These are phyloP conservation scores for Adiantum capillusveneris DNA, from an alignment of 75 land plant species.

Conservation along the genomic window DNA sequence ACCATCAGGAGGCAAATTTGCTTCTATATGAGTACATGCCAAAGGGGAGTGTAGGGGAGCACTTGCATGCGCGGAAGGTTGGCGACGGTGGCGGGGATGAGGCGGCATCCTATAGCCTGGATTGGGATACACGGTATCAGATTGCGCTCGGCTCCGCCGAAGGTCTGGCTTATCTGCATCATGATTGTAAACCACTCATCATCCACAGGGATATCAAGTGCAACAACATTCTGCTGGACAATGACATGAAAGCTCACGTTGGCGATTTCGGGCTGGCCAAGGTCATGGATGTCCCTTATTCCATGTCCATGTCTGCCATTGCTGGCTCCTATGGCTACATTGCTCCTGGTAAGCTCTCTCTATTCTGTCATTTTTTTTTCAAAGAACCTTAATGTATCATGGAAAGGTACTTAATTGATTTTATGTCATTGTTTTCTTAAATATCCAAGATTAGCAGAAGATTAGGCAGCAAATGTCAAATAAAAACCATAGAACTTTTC, in stretches of 20 bases:
- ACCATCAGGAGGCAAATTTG: slow-evolving; percentile 40
- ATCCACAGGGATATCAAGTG: slow-evolving; percentile 70
- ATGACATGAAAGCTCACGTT: slow-evolving; percentile 51
- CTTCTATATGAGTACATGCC: slow-evolving; percentile 56
- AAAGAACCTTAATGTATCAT: too few relatives aligned
- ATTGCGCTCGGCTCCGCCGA: slow-evolving; percentile 59
- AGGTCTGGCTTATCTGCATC: slow-evolving; percentile 71
- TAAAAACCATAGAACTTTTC: too few relatives aligned
- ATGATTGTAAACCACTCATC: slow-evolving; percentile 52
- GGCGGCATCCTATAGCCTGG: slow-evolving; percentile 18
- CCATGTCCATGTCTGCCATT: slow-evolving; percentile 13
- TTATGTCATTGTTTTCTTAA: too few relatives aligned
- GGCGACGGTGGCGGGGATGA: slow-evolving; percentile 9
- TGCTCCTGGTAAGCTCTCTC: slow-evolving; percentile 56
- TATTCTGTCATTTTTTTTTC: too few relatives aligned
- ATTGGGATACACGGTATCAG: slow-evolving; percentile 34
- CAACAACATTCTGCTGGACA: slow-evolving; percentile 54
- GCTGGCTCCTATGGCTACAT: slow-evolving; percentile 85
- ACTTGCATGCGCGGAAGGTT: slow-evolving; percentile 44
- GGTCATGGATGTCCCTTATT: slow-evolving; percentile 27
- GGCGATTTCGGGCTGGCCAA: slow-evolving; percentile 64
- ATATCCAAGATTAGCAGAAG: too few relatives aligned
- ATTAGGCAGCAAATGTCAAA: too few relatives aligned
- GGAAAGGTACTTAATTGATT: too few relatives aligned
- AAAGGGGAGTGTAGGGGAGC: slow-evolving; percentile 50